phyloP scores from a whole-genome alignment of 495 filamentous ascomycete species.

The Chaetomium fimeti region DNA sequence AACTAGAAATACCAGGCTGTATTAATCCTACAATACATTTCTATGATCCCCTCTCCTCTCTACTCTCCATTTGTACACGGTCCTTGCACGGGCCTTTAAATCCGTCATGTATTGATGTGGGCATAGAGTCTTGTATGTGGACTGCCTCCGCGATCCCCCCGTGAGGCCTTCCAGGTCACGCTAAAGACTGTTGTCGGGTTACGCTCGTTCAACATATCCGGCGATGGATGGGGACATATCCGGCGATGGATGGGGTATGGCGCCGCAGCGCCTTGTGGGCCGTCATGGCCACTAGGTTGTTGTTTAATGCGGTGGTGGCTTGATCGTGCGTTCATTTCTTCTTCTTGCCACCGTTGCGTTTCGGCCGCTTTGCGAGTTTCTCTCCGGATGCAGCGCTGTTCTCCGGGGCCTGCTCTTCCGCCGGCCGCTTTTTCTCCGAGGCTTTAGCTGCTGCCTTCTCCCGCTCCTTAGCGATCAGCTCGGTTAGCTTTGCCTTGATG shows the following conservation, averaged over 20 bases:
- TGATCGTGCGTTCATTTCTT: conserved; percentile 21
- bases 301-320: background rate
- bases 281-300: background rate
- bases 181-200: background rate
- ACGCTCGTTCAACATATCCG: background rate
- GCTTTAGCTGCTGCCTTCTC: conserved; percentile 43
- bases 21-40: too few relatives aligned
- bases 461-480: conserved; percentile 49
- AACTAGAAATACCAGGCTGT: too few relatives aligned
- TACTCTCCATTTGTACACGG: too few relatives aligned
- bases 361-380: conserved; percentile 29
- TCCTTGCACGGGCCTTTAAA: too few relatives aligned
- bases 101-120: too few relatives aligned
- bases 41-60: too few relatives aligned
- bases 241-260: too few relatives aligned
- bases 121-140: background rate
- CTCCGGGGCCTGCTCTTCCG: conserved; percentile 32
- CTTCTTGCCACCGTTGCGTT: conserved; percentile 35
- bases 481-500: conserved; percentile 42
- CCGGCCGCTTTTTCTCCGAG: conserved; percentile 41
- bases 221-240: background rate
- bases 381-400: conserved; percentile 17
- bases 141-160: background rate
- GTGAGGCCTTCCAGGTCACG: background rate
- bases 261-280: background rate